phyloP scores from a whole-genome alignment of 768 basidiomycete genomes.

The Auricularia sp. region DNA sequence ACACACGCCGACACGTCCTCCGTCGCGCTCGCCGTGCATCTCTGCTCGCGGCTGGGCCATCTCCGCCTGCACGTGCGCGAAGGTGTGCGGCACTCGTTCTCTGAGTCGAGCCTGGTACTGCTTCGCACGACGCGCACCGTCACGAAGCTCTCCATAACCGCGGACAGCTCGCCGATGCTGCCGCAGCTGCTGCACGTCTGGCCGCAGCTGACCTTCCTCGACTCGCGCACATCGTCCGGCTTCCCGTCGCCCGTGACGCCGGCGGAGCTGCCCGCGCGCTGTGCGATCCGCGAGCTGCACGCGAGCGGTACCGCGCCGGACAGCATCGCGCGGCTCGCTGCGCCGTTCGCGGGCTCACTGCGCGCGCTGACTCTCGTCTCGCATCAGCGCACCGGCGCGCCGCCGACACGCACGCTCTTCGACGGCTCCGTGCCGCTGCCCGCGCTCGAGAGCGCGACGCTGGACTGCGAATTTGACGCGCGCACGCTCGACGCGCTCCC shows the following conservation, averaged over 20 bases:
- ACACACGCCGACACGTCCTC: not conserved
- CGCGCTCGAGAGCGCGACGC: not conserved
- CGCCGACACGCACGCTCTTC: not conserved
- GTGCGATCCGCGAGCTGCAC: constrained; percentile 1
- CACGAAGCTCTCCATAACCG: not conserved
- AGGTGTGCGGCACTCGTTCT: not conserved
- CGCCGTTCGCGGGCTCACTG: constrained; percentile 1
- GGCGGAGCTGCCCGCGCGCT: not conserved
- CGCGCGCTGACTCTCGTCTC: not conserved
- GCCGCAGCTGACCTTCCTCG: constrained; percentile 2
- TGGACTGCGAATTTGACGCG: not conserved
- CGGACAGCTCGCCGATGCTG: constrained; percentile 1
- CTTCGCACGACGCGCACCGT: not conserved
- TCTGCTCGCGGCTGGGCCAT: not conserved
- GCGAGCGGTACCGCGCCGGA: not conserved
- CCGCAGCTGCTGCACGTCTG: not conserved
- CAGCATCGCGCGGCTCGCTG: not conserved
- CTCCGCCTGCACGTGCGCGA: not conserved
- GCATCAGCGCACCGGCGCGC: constrained; percentile 1
- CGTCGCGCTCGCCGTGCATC: not conserved
- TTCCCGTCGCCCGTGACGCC: not conserved
- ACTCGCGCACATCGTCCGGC: constrained; percentile 1
- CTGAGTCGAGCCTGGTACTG: not conserved
- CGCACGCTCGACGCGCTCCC: not conserved
- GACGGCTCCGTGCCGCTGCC: not conserved